A percentile compares a stretch with the other conserved stretches of the same genome.
Conservation (phyloP, 2,329 filamentous ascomycete species). For the Cyphellophora europaea region DNA sequence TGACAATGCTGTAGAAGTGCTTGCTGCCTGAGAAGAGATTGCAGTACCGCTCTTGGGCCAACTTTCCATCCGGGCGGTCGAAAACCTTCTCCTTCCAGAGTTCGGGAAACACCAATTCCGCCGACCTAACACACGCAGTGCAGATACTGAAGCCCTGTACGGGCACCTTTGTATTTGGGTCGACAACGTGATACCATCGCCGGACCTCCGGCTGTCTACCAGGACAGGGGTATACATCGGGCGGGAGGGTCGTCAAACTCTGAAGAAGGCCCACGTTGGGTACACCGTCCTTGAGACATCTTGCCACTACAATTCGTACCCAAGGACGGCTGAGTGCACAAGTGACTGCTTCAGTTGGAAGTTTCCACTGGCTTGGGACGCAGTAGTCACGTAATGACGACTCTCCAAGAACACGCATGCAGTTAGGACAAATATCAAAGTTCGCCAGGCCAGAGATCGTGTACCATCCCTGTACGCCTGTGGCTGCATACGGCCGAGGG, state of each 20-base stretch:
- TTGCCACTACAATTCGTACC: constrained; percentile 75
- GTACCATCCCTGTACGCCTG: constrained; percentile 68
- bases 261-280: constrained; percentile 61
- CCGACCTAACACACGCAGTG: constrained; percentile 59
- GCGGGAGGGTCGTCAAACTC: constrained; percentile 52
- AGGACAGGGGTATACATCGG: constrained; percentile 48
- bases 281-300: constrained; percentile 62
- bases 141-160: constrained; percentile 69
- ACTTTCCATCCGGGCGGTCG: constrained; percentile 22
- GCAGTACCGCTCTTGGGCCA: constrained; percentile 50
- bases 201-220: constrained; percentile 47
- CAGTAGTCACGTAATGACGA: constrained; percentile 63
- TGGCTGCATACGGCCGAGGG: constrained; percentile 52
- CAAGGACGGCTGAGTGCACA: constrained; percentile 79
- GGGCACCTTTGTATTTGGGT: constrained; percentile 54
- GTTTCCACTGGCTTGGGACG: constrained; percentile 48
- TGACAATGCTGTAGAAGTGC: constrained; percentile 48
- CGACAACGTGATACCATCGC: constrained; percentile 66
- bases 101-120: constrained; percentile 65
- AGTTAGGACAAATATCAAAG: constrained; percentile 76
- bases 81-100: constrained; percentile 35
- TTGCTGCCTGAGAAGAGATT: constrained; percentile 56
- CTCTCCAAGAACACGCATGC: constrained; percentile 62
- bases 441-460: constrained; percentile 60
- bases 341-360: constrained; percentile 48